Percentiles rank a stretch among this genome's conserved stretches.
Evolutionary conservation across 305 asterid species (phyloP).

Genomic region (Rubia tinctorum): DNA sequence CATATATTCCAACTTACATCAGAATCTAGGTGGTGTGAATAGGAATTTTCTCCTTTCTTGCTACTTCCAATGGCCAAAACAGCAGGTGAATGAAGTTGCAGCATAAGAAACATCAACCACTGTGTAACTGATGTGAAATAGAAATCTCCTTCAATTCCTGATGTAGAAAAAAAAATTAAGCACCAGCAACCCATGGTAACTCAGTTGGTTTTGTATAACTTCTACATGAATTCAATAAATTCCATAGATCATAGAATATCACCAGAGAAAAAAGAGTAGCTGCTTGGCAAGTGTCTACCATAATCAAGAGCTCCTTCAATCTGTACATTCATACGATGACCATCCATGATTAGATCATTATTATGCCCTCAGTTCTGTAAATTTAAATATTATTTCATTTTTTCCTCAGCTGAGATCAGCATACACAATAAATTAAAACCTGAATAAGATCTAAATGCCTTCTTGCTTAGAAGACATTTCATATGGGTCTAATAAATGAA

Average conservation of each 20-base stretch:
- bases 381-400: background rate
- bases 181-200: background rate
- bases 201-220: background rate
- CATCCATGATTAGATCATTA: slow-evolving; percentile 20
- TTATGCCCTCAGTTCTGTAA: background rate
- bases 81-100: slow-evolving; percentile 95
- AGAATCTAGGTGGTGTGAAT: slow-evolving; percentile 91
- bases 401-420: background rate
- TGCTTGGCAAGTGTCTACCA: slow-evolving; percentile 99
- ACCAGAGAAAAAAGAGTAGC: slow-evolving; percentile 98
- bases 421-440: background rate
- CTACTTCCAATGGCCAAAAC: slow-evolving; percentile 98
- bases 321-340: slow-evolving; percentile 40
- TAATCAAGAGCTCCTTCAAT: slow-evolving; percentile 94
- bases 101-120: slow-evolving; percentile 14
- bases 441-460: background rate
- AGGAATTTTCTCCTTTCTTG: slow-evolving; percentile 95
- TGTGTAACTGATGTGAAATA: background rate
- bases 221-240: background rate
- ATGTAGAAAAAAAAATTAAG: background rate
- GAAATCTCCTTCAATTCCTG: background rate
- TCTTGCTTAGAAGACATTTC: background rate
- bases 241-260: slow-evolving; percentile 18
- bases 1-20: too few species aligned
- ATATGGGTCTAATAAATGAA: background rate